Evolutionary conservation across 768 basidiomycete species (phyloP), one percentile per base, ranked within the genome.

Genomic region (Cystobasidiopsis lactophilus): DNA sequence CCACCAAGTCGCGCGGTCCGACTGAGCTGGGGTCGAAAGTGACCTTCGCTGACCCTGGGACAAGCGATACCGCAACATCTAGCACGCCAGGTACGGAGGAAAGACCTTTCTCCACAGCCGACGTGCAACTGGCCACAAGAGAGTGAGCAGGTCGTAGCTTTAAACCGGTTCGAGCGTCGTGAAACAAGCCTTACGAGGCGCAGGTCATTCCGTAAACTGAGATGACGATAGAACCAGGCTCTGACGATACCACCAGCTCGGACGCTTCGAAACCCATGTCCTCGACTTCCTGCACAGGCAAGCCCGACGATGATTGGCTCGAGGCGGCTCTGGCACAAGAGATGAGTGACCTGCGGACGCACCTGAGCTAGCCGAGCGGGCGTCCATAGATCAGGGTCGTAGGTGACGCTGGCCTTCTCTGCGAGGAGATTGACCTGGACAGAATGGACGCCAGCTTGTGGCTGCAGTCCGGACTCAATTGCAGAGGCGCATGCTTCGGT

Each of bases 361-460:
- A 85, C 84, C 49, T 70, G 74, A 31, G 85, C 71, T 50, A 98
- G 74, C 65, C 82, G 85, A 44, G 78, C 82, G 9, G 76, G 67
- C 31, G 72, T 75, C 93, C 93, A 98, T n/a, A 69, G 63, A 0
- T 69, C 62, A 1, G 83, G 77, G 60, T 96, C 86, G 61, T 81
- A 98, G 65, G 91, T 86, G 58, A 98, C 70, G 43, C 85, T 74
- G 3, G 79, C 91, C 14, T 91, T 78, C 66, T 98, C 91, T 13
- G 93, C 85, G 1, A 98, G 74, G n/a, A 98, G 74, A 23, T 89
- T 89, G n/a, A 98, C 88, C 64, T 86, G 85, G 56, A 93, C 69
- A 11, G 80, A 82, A 56, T 77, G 69, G 48, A 98, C 88, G n/a
- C 93, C 93, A n/a, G 77, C 69, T 65, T 89, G 84, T 18, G 71